phyloP scores from a whole-genome alignment of 352 stramenopile species.

The Pythium grandisporangium region DNA sequence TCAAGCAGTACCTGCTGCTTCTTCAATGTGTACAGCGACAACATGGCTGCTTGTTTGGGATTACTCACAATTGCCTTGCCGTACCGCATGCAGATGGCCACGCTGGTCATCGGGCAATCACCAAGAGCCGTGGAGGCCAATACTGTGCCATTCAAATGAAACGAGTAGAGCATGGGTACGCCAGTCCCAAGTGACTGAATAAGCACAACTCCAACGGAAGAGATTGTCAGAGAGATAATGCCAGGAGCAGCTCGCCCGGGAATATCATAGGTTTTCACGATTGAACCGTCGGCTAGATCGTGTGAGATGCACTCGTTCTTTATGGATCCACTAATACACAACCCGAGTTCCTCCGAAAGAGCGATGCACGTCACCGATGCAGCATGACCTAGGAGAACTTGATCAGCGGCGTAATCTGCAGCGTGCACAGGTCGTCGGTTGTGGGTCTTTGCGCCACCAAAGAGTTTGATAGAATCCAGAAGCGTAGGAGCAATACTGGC shows the following conservation, averaged over 20 bases:
- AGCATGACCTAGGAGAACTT: slow-evolving; percentile 67
- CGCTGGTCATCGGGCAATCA: slow-evolving; percentile 27
- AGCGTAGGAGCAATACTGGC: slow-evolving; percentile 52
- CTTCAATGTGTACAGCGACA: slow-evolving; percentile 36
- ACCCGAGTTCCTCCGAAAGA: slow-evolving; percentile 56
- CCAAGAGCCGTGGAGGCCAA: slow-evolving; percentile 32
- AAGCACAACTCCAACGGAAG: slow-evolving; percentile 51
- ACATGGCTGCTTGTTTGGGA: slow-evolving; percentile 21
- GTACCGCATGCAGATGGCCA: slow-evolving; percentile 51
- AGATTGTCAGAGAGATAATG: slow-evolving; percentile 49
- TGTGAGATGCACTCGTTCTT: slow-evolving; percentile 65
- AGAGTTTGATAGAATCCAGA: slow-evolving; percentile 72
- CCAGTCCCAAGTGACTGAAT: slow-evolving; percentile 63
- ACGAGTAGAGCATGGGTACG: slow-evolving; percentile 44
- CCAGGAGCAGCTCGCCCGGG: slow-evolving; percentile 31
- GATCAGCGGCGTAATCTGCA: slow-evolving; percentile 67
- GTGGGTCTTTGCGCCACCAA: slow-evolving; percentile 40
- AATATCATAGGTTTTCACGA: slow-evolving; percentile 44
- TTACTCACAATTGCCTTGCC: slow-evolving; percentile 71
- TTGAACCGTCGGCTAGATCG: slow-evolving; percentile 51
- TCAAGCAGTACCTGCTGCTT: slow-evolving; percentile 46
- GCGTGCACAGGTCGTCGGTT: slow-evolving; percentile 49
- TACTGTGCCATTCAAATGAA: slow-evolving; percentile 61
- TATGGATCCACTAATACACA: slow-evolving; percentile 62
- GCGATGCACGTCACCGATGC: slow-evolving; percentile 50